phyloP scores from a whole-genome alignment of 164 flowering plant species.

The Vitis amurensis region DNA sequence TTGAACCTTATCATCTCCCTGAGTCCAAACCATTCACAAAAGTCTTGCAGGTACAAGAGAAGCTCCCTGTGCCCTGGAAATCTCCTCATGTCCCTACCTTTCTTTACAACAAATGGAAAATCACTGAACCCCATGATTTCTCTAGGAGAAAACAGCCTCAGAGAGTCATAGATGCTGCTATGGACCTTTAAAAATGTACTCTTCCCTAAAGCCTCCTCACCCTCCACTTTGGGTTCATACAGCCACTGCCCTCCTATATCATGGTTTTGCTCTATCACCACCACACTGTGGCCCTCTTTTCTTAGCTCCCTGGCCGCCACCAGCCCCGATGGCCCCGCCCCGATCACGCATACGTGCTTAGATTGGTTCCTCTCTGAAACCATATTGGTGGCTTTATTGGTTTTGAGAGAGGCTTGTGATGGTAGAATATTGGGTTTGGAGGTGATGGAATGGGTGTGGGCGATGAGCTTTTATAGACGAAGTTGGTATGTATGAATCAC shows the following conservation, averaged over 20 bases:
- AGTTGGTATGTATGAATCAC: too few species aligned
- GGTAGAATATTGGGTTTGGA: too few species aligned
- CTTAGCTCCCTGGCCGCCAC: conserved; percentile 84
- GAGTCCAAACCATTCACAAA: conserved; percentile 64
- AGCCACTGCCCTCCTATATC: conserved; percentile 96
- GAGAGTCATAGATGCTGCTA: conserved; percentile 74
- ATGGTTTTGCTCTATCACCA: conserved; percentile 74
- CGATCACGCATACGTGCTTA: conserved; percentile 77
- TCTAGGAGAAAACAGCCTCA: conserved; percentile 71
- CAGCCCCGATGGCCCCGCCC: conserved; percentile 87
- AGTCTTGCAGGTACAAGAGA: conserved; percentile 59
- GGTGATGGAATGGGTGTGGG: too few species aligned
- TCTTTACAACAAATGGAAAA: conserved; percentile 66
- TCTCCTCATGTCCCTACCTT: conserved; percentile 76
- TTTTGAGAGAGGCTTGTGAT: too few species aligned
- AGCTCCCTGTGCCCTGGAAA: conserved; percentile 87
- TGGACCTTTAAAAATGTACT: conserved; percentile 43
- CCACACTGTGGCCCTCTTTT: conserved; percentile 72
- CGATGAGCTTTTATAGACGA: too few species aligned
- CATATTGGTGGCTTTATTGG: conserved; percentile 22
- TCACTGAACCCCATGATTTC: conserved; percentile 90
- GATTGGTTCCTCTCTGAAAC: conserved; percentile 36
- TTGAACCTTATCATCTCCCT: conserved; percentile 76
- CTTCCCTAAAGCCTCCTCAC: conserved; percentile 53
- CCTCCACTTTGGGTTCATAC: conserved; percentile 55